These are phyloP conservation scores for Neocatenulostroma microsporum DNA, from an alignment of 2,329 filamentous ascomycete genomes.

Conservation along the genomic window DNA sequence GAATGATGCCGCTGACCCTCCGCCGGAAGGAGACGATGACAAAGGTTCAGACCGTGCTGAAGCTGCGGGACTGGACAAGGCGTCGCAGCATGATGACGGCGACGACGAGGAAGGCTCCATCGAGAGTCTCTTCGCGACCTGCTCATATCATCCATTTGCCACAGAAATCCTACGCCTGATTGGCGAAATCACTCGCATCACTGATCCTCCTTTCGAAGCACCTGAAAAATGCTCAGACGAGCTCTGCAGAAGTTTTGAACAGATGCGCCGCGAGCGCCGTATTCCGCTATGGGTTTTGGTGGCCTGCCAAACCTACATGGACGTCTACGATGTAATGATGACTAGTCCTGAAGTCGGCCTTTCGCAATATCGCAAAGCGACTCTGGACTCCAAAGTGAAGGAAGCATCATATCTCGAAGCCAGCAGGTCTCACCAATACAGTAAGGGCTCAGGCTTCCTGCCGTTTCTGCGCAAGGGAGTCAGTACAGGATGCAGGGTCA, in stretches of 20 bases:
- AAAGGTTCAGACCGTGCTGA: no score
- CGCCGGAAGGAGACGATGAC: no score
- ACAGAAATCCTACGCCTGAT: background rate
- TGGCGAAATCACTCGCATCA: background rate
- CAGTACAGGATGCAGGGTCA: background rate
- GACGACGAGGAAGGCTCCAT: background rate
- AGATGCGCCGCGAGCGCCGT: background rate
- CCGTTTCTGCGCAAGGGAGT: background rate
- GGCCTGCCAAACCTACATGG: background rate
- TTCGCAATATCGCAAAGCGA: background rate
- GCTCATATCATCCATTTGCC: background rate
- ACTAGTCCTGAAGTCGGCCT: background rate
- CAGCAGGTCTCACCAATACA: background rate
- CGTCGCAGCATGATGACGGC: no score
- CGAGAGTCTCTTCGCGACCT: background rate
- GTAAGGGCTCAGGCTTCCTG: background rate
- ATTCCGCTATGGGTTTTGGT: background rate
- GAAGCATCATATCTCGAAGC: background rate
- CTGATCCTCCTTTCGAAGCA: background rate
- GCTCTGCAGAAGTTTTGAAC: background rate
- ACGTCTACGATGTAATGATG: background rate
- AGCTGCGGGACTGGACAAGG: no score
- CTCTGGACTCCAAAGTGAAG: background rate
- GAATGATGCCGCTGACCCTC: background rate
- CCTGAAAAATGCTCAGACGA: background rate